Percentiles rank a stretch among this genome's conserved stretches.
Evolutionary conservation across 257 asterid species (phyloP).

Genomic region (Avicennia marina): DNA sequence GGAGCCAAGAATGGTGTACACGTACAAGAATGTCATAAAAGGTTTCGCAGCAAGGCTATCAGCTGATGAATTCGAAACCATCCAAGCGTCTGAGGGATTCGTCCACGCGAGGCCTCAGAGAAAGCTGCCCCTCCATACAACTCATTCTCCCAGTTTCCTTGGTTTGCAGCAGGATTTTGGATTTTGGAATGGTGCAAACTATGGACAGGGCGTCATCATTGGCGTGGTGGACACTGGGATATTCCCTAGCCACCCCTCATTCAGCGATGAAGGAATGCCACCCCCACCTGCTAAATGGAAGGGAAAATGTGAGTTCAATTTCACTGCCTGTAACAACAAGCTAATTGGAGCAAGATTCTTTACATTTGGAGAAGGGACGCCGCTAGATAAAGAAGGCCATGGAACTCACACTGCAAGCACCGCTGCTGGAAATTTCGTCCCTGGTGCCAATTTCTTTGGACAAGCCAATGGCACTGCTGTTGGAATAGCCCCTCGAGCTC

Average conservation of each 20-base stretch:
- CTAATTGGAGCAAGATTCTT: constrained; percentile 23
- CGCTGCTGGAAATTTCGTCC: constrained; percentile 43
- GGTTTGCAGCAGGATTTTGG: constrained; percentile 26
- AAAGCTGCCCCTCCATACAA: constrained; percentile 23
- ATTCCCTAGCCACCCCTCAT: constrained; percentile 32
- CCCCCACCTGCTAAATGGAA: constrained; percentile 31
- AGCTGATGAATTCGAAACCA: constrained; percentile 9
- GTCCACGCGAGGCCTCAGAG: constrained; percentile 21
- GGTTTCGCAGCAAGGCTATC: constrained; percentile 33
- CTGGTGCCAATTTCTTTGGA: constrained; percentile 25
- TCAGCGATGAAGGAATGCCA: constrained; percentile 23
- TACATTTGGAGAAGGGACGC: background rate
- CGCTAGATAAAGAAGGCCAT: constrained; percentile 26
- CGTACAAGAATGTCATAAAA: constrained; percentile 20
- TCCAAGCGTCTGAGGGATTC: constrained; percentile 20
- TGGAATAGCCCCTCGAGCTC: constrained; percentile 44
- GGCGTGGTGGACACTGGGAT: constrained; percentile 33
- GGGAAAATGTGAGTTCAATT: constrained; percentile 21
- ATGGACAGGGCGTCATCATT: constrained; percentile 24
- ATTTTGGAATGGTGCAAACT: constrained; percentile 24
- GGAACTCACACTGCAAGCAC: constrained; percentile 47
- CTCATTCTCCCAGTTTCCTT: constrained; percentile 32
- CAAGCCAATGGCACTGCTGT: constrained; percentile 43
- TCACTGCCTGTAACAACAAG: constrained; percentile 21
- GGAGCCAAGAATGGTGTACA: constrained; percentile 1